Evolutionary conservation across 2,329 filamentous ascomycete genomes (phyloP), one percentile per base, ranked within the genome.

Genomic region (Penicillium frequentans): DNA sequence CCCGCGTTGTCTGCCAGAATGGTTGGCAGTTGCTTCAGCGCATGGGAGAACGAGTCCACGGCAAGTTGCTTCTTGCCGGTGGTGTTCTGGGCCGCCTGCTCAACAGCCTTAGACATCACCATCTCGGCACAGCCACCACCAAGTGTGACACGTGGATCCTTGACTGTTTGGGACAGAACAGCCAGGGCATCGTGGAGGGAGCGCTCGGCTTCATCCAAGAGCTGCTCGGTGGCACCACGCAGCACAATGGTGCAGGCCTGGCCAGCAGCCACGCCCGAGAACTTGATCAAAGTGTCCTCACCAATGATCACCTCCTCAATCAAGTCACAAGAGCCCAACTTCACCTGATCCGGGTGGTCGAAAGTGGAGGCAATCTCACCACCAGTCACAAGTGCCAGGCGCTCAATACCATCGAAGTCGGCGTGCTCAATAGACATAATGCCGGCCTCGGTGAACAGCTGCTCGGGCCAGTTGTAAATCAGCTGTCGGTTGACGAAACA

Each of bases 381-480:
- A 61, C 95, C 95, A 6, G 95, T 99, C 45, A 99, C 95, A 50
- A 99, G 83, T 10, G 95, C 93, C 67, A 99, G 79, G 44, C 95
- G 86, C 82, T 99, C 95, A 65, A 99, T 96, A 63, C 95, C 95
- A 73, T 99, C 95, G 72, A 99, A 99, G 79, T 99, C 95, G 64
- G 95, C 95, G 75, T 99, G 95, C 81, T 99, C 95, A 68, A 99
- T 99, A 27, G 92, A 96, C 83, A 96, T 90, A 77, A 99, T 98
- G 61, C 95, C 95, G 8, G 93, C 93, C 75, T 99, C 95, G 35
- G 93, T 92, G 73, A 99, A 99, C 47, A 99, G 88, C 79, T 99
- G 95, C 79, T 99, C 95, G 6, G 95, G 95, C 95, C 95, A 99
- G 84, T 99, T 99, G 84, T 99, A 99, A 80, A 99, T 99, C 63